Base-by-base conservation (phyloP, 495 filamentous ascomycete species). In the Penicillium bialowiezense region DNA sequence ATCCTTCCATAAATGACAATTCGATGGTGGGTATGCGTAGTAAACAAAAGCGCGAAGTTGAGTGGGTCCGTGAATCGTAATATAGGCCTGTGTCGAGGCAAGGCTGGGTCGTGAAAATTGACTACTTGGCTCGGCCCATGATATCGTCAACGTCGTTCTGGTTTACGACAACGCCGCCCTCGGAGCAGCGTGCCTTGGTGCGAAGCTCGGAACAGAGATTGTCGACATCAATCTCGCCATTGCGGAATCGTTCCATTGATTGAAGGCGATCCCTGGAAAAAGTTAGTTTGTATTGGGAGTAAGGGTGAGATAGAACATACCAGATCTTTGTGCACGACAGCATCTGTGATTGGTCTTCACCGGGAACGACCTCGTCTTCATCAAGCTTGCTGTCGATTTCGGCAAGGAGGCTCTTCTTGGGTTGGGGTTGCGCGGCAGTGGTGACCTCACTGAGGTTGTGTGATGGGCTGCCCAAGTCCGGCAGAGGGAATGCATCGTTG, bases 161-260 rank as follows among this genome's bases (percentile, higher is more conserved):
- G 55, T 89, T 86, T 40, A 98, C 87, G 18, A 97, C 90, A n/a
- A 92, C 88, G 21, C 93, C 92, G 20, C 78, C 82, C 60, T 95
- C 93, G 1, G 90, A 95, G 63, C 95, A 99, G 63, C 91, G 91
- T 37, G 95, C 95, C 71, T 99, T 99, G 59, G 87, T 86, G 48
- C 91, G 86, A n/a, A 99, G 80, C 53, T 99, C 91, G 5, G 86
- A 83, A 70, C 95, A 99, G 10, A 99, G 78, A 44, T 82, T 80
- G 62, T 99, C 95, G 55, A 99, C 86, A 56, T 99, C 93, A 51
- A 96, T 82, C 54, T 92, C 88, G 56, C 90, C 91, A 39, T 80
- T 85, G 56, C 87, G 86, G 61, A 93, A 93, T 60, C 85, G 89
- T 41, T 90, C 86, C 66, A 91, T 93, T 19, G 78, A 78, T 74